Evolutionary conservation across 2,329 filamentous ascomycete genomes (phyloP), one percentile per base, ranked within the genome.

Genomic region (Penicillium sp.): DNA sequence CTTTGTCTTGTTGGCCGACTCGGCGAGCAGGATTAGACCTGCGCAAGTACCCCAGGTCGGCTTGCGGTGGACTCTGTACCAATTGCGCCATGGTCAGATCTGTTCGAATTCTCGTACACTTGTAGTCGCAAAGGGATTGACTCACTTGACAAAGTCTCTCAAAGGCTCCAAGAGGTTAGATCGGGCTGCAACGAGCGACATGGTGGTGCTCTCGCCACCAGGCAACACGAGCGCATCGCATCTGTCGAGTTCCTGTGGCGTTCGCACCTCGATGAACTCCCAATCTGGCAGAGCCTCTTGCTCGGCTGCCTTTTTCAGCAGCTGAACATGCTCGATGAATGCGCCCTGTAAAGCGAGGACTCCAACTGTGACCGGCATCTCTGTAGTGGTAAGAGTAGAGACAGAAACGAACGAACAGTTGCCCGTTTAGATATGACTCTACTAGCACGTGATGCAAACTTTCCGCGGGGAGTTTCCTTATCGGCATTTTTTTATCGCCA

Each of bases 31-130:
- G 67, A 99, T 97, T 58, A 98, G 84, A 10, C 95, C 95, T 12
- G 95, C 95, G 75, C 95, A 99, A 20, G 95, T 98, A 58, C 95
- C 95, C 94, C 94, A 99, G 25, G 90, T 91, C 11, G 93, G 93
- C 68, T 90, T 92, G 66, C 89, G 86, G 54, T 86, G 80, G 42
- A 90, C 81, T 71, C 91, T 94, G 64, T 42, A 62, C 58, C 58
- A 65, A 60, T 63, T 64, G 62, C 61, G 28, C 59, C 38, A 42
- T 25, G 57, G 57, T 63, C 58, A 68, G 57, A 61, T 28, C 45
- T 31, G 53, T 59, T 39, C 41, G 42, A 48, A 12, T 2, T 15
- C 49, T 17, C 37, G 31, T 22, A 34, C 1, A 14, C 12, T 14
- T 17, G 17, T 15, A 25, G n/a, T 38, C 47, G 31, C 42, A 42